Evolutionary conservation across 805 yeast species (phyloP).

Genomic region (Candida tallmaniae): DNA sequence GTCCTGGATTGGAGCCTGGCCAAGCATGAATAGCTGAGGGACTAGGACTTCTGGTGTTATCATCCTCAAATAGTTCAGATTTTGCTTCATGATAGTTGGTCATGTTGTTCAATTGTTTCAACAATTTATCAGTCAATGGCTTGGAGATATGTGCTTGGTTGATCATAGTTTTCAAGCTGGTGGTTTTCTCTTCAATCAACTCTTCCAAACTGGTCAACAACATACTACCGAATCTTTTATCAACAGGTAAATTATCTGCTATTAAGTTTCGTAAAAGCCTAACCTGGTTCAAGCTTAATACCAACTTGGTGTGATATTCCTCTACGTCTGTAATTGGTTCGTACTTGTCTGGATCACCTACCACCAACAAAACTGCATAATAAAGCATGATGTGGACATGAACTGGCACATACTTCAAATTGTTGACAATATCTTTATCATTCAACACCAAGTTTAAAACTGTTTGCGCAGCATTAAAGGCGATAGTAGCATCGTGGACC

Average conservation of each 20-base stretch:
- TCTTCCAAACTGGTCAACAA: conserved; percentile 33
- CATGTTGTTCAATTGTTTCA: conserved; percentile 13
- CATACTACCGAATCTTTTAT: conserved; percentile 44
- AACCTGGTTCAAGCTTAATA: conserved; percentile 40
- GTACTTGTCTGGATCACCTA: conserved; percentile 16
- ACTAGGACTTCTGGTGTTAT: conserved; percentile 21
- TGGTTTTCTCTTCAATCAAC: conserved; percentile 24
- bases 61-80: conserved; percentile 16
- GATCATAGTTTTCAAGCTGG: conserved; percentile 9
- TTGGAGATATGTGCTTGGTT: conserved; percentile 5
- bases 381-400: conserved; percentile 70
- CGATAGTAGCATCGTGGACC: conserved; percentile 42
- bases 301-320: conserved; percentile 20
- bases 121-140: conserved; percentile 12
- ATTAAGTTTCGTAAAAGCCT: conserved; percentile 41
- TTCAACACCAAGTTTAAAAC: conserved; percentile 54
- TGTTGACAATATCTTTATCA: conserved; percentile 54
- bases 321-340: conserved; percentile 8
- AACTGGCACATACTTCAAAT: conserved; percentile 62
- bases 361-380: conserved; percentile 55
- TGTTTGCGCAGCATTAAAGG: conserved; percentile 59
- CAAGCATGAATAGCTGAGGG: conserved; percentile 47
- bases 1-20: conserved; percentile 70
- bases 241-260: conserved; percentile 46
- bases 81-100: conserved; percentile 12